Base-by-base conservation (phyloP, 495 filamentous ascomycete species). In the Annulohypoxylon bovei region DNA sequence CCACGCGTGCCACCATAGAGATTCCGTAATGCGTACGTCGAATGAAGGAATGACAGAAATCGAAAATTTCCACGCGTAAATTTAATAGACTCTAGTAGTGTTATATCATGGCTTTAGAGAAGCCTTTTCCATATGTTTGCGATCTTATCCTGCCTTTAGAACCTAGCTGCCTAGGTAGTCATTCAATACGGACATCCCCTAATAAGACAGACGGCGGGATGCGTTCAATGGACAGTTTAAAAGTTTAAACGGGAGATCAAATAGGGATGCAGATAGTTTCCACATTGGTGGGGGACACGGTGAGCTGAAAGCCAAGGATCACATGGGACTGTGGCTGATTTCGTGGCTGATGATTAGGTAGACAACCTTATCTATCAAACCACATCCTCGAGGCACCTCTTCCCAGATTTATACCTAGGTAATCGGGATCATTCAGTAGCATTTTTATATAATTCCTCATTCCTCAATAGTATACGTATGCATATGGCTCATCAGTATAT, bases 101-200 rank as follows among this genome's bases (percentile, higher is more conserved):
- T 30, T 65, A 57, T 57, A 44, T 65, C 65, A 72, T 72, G 18
- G 33, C 59, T 63, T 62, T 40, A 42, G 28, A 42, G 40, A 37
- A 40, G 12, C 18, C 49, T 61, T 42, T 28, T 28, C 37, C 28
- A 35, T 37, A 37, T 9, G 23, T 20, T 47, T 35, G 61, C 67
- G 62, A 71, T 54, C 49, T 60, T 66, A 12, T 58, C 42, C 58
- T 50, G 53, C 33, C 20, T 16, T 42, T 42, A 16, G 39, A 40
- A 40, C 37, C 37, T 40, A 40, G n/a, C n/a, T n/a, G n/a, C n/a
- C n/a, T n/a, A n/a, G n/a, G n/a, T n/a, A 14, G 33, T 55, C n/a
- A 27, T n/a, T 64, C 27, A 65, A 30, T 65, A 44, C 67, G 62
- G 67, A 70, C 67, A 65, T 70, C 61, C 67, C 62, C 62, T 65